These are phyloP conservation scores for Wickerhamiella kazuoi DNA, from an alignment of 805 yeast species.

Conservation along the genomic window DNA sequence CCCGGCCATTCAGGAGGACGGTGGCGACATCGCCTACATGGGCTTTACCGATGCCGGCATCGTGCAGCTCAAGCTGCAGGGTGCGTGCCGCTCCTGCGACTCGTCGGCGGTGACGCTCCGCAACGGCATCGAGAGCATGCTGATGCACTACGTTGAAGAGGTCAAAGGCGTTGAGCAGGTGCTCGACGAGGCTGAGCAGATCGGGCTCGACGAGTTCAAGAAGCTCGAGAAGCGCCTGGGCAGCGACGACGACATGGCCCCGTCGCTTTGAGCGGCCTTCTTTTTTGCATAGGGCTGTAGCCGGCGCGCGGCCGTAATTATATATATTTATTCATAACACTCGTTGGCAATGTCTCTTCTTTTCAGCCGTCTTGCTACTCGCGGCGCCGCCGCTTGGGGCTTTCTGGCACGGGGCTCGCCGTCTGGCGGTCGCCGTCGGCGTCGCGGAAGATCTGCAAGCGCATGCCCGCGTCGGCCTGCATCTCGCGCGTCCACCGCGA, in stretches of 20 bases:
- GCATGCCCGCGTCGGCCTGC: conserved; percentile 46
- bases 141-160: conserved; percentile 91
- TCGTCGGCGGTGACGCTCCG: conserved; percentile 81
- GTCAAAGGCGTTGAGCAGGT: conserved; percentile 77
- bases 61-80: conserved; percentile 75
- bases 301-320: background rate
- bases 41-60: conserved; percentile 80
- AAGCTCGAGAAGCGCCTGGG: conserved; percentile 48
- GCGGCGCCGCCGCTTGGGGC: background rate
- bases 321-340: background rate
- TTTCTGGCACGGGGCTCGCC: background rate
- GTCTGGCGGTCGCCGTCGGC: conserved; percentile 17
- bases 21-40: conserved; percentile 85
- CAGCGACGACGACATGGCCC: conserved; percentile 12
- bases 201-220: conserved; percentile 69
- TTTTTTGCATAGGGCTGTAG: background rate
- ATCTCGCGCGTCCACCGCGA: conserved; percentile 47
- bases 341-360: background rate
- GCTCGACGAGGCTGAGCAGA: conserved; percentile 57
- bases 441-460: conserved; percentile 36
- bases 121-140: conserved; percentile 94
- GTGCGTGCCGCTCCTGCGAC: conserved; percentile 92
- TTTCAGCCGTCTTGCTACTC: background rate
- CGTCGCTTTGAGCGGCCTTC: conserved; percentile 7
- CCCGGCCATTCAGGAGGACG: conserved; percentile 97